Percentiles rank a stretch among this genome's conserved stretches.
These are phyloP conservation scores for Aspergillus japonicus DNA, from an alignment of 2,329 filamentous ascomycete genomes.

Conservation along the genomic window DNA sequence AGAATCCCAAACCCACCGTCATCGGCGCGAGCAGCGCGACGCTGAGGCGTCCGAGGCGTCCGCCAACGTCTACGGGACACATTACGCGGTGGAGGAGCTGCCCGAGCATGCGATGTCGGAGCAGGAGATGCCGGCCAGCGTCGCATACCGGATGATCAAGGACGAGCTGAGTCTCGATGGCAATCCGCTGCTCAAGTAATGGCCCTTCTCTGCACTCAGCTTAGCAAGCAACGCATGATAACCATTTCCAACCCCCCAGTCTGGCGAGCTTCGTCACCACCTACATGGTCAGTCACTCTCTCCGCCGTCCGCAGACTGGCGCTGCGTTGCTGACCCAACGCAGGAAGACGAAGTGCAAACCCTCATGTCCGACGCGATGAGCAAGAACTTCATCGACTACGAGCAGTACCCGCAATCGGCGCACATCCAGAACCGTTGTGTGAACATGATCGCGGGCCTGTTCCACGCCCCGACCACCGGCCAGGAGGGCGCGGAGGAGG, in stretches of 20 bases:
- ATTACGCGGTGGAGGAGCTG: constrained; percentile 76
- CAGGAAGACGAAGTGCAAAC: constrained; percentile 61
- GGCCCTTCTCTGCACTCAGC: constrained; percentile 19
- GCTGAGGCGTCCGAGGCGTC: constrained; percentile 36
- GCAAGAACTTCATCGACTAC: constrained; percentile 71
- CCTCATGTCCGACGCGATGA: constrained; percentile 66
- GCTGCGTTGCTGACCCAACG: not conserved
- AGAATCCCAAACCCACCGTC: constrained; percentile 28
- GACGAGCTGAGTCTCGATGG: constrained; percentile 66
- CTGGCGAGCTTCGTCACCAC: constrained; percentile 63
- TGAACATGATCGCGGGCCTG: constrained; percentile 66
- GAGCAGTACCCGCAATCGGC: constrained; percentile 63
- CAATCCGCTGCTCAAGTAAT: constrained; percentile 65
- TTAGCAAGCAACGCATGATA: not conserved
- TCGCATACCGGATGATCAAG: constrained; percentile 64
- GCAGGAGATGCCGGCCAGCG: constrained; percentile 76
- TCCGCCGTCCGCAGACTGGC: too few relatives aligned
- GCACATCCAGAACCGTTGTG: constrained; percentile 64
- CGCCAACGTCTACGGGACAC: constrained; percentile 78
- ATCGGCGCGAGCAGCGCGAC: constrained; percentile 11
- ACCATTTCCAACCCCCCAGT: not conserved
- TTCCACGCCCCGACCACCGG: constrained; percentile 58
- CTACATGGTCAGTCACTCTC: constrained; percentile 52
- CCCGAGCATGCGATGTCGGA: constrained; percentile 84
- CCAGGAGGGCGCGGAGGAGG: constrained; percentile 47